Evolutionary conservation across 2,329 filamentous ascomycete genomes (phyloP).

Genomic region (Aureobasidium sp.): DNA sequence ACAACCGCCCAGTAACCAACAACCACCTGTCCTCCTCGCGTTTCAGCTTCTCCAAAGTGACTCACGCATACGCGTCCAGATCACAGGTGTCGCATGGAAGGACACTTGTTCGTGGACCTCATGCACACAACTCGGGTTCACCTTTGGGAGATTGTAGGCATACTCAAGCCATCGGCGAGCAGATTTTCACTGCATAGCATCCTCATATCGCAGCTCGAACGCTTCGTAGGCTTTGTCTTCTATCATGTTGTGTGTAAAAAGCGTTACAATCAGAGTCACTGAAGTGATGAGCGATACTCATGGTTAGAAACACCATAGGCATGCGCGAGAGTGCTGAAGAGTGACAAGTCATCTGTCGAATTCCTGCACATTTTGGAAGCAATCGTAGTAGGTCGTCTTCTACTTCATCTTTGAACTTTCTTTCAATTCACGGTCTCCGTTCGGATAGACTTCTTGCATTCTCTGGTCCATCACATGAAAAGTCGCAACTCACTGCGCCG

Average conservation of each 20-base stretch:
- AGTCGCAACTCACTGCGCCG: neutral
- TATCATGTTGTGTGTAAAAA: neutral
- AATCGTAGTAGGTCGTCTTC: neutral
- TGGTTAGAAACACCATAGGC: neutral
- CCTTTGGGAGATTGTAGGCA: neutral
- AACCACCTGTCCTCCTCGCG: constrained; percentile 4
- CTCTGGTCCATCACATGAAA: neutral
- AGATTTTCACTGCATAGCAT: neutral
- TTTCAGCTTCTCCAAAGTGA: neutral
- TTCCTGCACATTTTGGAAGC: neutral
- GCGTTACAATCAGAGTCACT: neutral
- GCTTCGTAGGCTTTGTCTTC: too few species aligned
- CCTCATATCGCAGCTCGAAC: too few species aligned
- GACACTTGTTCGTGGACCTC: neutral
- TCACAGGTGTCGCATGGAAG: neutral
- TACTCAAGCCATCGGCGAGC: neutral
- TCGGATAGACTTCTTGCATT: neutral
- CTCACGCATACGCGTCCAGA: neutral
- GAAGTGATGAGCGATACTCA: neutral
- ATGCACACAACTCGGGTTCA: neutral
- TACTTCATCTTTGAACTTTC: too few species aligned
- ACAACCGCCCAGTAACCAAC: neutral
- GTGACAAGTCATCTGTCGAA: neutral
- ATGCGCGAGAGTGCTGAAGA: neutral
- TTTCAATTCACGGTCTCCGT: neutral